Evolutionary conservation across 176 grass and related monocot species (phyloP).

Genomic region (Zoysia pacifica): DNA sequence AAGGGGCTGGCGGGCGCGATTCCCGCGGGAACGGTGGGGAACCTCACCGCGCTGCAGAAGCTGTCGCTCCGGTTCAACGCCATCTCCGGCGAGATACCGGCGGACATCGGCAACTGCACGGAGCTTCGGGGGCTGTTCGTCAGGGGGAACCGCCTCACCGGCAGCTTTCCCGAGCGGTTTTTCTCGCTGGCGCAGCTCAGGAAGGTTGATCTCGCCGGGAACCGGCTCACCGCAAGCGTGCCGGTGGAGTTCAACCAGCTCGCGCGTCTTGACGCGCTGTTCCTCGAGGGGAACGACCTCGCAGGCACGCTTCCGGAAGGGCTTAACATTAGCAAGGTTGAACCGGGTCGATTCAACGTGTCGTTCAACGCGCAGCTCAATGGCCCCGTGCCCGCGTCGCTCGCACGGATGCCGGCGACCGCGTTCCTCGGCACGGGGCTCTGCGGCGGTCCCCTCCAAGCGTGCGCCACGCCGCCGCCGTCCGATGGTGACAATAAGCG

Average conservation of each 20-base stretch:
- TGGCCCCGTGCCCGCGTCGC: conserved; percentile 61
- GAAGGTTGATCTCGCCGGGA: conserved; percentile 48
- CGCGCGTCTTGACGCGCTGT: conserved; percentile 31
- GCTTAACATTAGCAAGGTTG: conserved; percentile 23
- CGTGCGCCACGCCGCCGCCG: conserved; percentile 20
- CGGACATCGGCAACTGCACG: conserved; percentile 51
- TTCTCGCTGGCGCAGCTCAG: conserved; percentile 66
- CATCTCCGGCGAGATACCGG: conserved; percentile 58
- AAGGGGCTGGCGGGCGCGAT: conserved; percentile 40
- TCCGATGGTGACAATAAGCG: background rate
- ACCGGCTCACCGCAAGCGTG: conserved; percentile 54
- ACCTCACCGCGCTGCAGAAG: conserved; percentile 65
- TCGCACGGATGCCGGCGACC: conserved; percentile 31
- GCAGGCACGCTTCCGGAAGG: conserved; percentile 45
- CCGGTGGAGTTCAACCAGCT: conserved; percentile 52
- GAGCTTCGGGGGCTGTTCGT: conserved; percentile 45
- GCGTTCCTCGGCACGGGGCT: conserved; percentile 59
- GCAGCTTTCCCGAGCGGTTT: conserved; percentile 44
- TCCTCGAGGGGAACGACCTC: conserved; percentile 56
- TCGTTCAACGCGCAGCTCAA: conserved; percentile 21
- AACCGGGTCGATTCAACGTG: background rate
- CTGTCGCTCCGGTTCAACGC: conserved; percentile 73
- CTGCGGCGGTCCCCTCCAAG: conserved; percentile 41
- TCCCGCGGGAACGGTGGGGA: conserved; percentile 61
- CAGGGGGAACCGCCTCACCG: conserved; percentile 42